Base-by-base conservation (phyloP, 148 eudicot genomes). In the Pharnaceum exiguum region DNA sequence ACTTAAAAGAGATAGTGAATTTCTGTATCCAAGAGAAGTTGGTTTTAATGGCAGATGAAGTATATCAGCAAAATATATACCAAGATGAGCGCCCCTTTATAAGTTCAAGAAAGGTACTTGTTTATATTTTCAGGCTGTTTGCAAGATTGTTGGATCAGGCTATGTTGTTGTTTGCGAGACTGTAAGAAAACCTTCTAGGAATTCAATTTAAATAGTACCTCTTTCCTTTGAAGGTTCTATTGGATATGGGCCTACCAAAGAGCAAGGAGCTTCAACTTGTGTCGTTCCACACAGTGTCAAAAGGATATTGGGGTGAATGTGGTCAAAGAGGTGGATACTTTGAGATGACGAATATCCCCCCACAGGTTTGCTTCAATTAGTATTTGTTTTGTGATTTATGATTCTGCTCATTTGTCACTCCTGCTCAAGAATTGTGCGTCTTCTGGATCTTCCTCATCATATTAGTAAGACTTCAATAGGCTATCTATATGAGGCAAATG, bases 271-370 rank as follows among this genome's bases (percentile, higher is more conserved):
- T 93, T 68, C 85, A 93, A 74, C 95, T 93, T 51, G 89, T 93
- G 62, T 89, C 99, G 31, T 93, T 83, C 71, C 99, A 93, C 77
- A 93, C 96, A 0, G 96, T 93, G 36, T 93, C 99, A 13, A 93
- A 89, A 65, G 99, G 99, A 49, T 93, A 85, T 51, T 93, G 76
- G 75, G 99, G 99, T 38, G 99, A 93, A 78, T 93, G 99, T 71
- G 99, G 99, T 52, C 99, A 93, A 63, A 84, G 95, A 16, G 96
- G 98, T 29, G 96, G 91, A 63, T 93, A 93, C 75, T 89, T 83
- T 71, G 96, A 93, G 76, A 93, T 93, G 99, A 85, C 91, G 29
- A 93, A 93, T 75, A 75, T 93, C 56, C 86, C 90, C 55, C 90
- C 86, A 46, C 48, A 74, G 95, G 99, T 93, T 74, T 74, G 75